Evolutionary conservation across 2,329 filamentous ascomycete species (phyloP).

Genomic region (Zalaria sp.): DNA sequence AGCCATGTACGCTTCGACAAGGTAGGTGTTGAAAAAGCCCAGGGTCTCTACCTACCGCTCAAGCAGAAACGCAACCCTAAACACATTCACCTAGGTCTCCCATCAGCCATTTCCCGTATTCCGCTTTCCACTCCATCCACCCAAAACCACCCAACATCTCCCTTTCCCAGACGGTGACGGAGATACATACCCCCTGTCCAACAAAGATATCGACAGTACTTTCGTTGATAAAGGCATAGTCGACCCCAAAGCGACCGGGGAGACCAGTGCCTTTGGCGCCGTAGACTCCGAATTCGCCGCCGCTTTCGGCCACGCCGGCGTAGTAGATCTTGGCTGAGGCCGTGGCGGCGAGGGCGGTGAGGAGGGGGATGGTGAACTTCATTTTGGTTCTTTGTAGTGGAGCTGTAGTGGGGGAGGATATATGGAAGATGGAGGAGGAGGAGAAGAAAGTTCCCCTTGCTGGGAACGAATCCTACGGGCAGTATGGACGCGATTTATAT

Average conservation of each 20-base stretch:
- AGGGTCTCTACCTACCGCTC: constrained; percentile 24
- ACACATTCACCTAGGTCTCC: constrained; percentile 24
- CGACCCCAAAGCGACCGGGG: constrained; percentile 35
- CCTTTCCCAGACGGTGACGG: too few relatives aligned
- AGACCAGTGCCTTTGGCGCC: constrained; percentile 18
- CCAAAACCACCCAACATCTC: too few relatives aligned
- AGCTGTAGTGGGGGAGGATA: too few relatives aligned
- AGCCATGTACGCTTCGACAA: too few relatives aligned
- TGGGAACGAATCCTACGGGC: too few relatives aligned
- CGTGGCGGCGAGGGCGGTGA: neutral
- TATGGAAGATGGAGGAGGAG: too few relatives aligned
- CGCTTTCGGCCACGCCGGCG: neutral
- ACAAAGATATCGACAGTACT: constrained; percentile 31
- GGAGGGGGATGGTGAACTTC: too few relatives aligned
- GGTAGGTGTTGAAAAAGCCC: too few relatives aligned
- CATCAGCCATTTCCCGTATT: too few relatives aligned
- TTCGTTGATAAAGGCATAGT: constrained; percentile 37
- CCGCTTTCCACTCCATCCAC: neutral
- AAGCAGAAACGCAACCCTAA: constrained; percentile 35
- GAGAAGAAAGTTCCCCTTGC: too few relatives aligned
- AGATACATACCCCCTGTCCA: constrained; percentile 15
- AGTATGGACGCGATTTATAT: too few relatives aligned
- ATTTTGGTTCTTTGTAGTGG: too few relatives aligned
- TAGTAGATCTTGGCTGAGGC: neutral
- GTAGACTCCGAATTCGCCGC: neutral